These are phyloP conservation scores for Dothidotthia symphoricarpi DNA, from an alignment of 2,329 filamentous ascomycete genomes.

Conservation along the genomic window DNA sequence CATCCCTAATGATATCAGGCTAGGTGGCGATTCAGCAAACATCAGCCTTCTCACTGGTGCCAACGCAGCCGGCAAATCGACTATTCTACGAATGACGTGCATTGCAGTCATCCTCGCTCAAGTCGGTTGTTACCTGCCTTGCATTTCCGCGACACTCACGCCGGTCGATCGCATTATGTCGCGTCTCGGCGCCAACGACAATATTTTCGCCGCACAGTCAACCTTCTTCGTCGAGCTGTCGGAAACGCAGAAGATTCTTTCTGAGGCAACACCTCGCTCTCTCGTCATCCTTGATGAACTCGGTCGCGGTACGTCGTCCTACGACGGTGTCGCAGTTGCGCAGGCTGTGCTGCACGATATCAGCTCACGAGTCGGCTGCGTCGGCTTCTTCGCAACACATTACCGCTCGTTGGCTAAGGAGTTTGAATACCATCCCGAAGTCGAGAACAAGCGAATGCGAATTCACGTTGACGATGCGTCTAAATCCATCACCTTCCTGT, in stretches of 20 bases:
- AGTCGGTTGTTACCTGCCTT: slow-evolving; percentile 89
- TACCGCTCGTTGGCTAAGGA: slow-evolving; percentile 93
- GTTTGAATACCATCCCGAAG: slow-evolving; percentile 85
- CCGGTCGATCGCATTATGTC: slow-evolving; percentile 98
- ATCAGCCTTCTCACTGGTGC: slow-evolving; percentile 92
- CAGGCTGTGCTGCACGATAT: slow-evolving; percentile 97
- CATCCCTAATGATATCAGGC: slow-evolving; percentile 88
- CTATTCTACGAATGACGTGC: slow-evolving; percentile 93
- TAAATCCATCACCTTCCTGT: slow-evolving; percentile 90
- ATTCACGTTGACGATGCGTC: slow-evolving; percentile 86
- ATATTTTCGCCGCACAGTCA: slow-evolving; percentile 95
- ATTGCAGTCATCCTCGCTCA: slow-evolving; percentile 97
- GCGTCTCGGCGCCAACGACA: slow-evolving; percentile 93
- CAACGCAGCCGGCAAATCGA: slow-evolving; percentile 97
- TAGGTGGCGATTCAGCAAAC: slow-evolving; percentile 78
- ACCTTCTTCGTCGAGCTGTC: slow-evolving; percentile 98
- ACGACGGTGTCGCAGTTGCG: slow-evolving; percentile 94
- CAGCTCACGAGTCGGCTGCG: slow-evolving; percentile 85
- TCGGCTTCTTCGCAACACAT: slow-evolving; percentile 97
- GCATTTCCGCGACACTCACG: slow-evolving; percentile 75
- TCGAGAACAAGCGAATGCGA: slow-evolving; percentile 83
- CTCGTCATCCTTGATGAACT: slow-evolving; percentile 97
- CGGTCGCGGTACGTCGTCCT: slow-evolving; percentile 89
- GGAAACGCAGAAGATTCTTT: slow-evolving; percentile 96
- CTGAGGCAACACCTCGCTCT: slow-evolving; percentile 88